Evolutionary conservation across 345 rosid species (phyloP), one percentile per base, ranked within the genome.

Genomic region (Populus alba): DNA sequence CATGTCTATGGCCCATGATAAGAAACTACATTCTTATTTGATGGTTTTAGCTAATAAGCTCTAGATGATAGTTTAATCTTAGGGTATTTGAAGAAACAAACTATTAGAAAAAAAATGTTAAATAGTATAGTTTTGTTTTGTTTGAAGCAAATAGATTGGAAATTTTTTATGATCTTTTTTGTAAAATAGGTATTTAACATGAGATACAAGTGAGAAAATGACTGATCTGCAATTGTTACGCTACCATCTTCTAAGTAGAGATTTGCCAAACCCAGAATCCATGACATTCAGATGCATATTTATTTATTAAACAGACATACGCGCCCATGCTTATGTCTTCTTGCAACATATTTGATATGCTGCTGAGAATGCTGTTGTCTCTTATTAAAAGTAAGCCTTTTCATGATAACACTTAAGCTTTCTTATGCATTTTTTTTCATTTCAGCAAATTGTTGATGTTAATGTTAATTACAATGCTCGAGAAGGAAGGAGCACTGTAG

Each of bases 401-500:
- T 7, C n/a, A 7, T 27, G 16, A 10, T 67, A 67, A 2, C 43
- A 71, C 75, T 69, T 73, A 65, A 76, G 18, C 72, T 77, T 38
- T 75, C 12, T 67, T 22, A 31, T 35, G 38, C 27, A 45, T 79
- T 59, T 76, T 70, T 79, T 59, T 76, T 70, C 45, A 55, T 89
- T 67, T 74, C 87, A 95, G 98, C 85, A 80, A 85, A 80, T 85
- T 82, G 93, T 93, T 55, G 90, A 89, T 51, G 92, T 79, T 68
- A 92, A 89, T 77, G 59, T 95, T 79, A 77, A 88, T 78, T 86
- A 89, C 65, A 85, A 93, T 87, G 96, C 92, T 70, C 89, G 89
- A 68, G 94, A 90, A 85, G 94, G 94, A 83, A 90, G 84, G 86
- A 95, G 97, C 87, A 86, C 94, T 67, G 89, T 87, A 29, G 92